A percentile compares a stretch with the other conserved stretches of the same genome.
These are phyloP conservation scores for Hygrocybe coccinea DNA, from an alignment of 768 basidiomycete genomes.

Conservation along the genomic window DNA sequence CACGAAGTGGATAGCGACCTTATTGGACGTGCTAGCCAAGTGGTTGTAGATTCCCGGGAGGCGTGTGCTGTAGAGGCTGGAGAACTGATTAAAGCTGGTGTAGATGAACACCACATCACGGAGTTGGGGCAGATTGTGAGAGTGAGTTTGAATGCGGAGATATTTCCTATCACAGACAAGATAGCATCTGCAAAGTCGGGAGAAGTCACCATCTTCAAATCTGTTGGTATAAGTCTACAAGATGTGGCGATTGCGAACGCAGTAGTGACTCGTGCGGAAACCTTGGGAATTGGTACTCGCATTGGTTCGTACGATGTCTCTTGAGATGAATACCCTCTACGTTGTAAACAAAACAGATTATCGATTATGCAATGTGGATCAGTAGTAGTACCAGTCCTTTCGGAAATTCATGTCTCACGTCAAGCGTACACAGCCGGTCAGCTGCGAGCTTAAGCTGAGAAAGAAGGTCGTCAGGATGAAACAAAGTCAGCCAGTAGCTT, in stretches of 20 bases:
- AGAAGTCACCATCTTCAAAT: conserved; percentile 78
- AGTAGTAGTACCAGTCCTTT: conserved; percentile 52
- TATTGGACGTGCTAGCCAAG: conserved; percentile 42
- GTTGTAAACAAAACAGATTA: too few relatives aligned
- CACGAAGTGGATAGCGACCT: conserved; percentile 62
- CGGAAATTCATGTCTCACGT: too few relatives aligned
- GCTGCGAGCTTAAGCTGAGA: too few relatives aligned
- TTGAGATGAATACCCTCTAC: neutral
- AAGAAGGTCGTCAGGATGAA: too few relatives aligned
- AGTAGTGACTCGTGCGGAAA: conserved; percentile 58
- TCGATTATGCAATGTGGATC: too few relatives aligned
- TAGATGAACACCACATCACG: conserved; percentile 39
- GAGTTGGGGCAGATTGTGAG: conserved; percentile 67
- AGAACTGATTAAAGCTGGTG: conserved; percentile 60
- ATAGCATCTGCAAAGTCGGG: conserved; percentile 26
- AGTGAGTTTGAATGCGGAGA: conserved; percentile 8
- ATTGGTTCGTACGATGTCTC: conserved; percentile 44
- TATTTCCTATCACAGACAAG: neutral
- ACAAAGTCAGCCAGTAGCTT: too few relatives aligned
- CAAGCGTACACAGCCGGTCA: too few relatives aligned
- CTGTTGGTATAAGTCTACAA: conserved; percentile 82
- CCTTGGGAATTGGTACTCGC: conserved; percentile 45
- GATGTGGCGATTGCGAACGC: conserved; percentile 77
- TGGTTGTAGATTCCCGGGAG: conserved; percentile 65
- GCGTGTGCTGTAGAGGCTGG: conserved; percentile 78